A percentile compares a stretch with the other conserved stretches of the same genome.
Conservation (phyloP, 176 grass and related monocot genomes). For the Tillandsia leiboldiana region DNA sequence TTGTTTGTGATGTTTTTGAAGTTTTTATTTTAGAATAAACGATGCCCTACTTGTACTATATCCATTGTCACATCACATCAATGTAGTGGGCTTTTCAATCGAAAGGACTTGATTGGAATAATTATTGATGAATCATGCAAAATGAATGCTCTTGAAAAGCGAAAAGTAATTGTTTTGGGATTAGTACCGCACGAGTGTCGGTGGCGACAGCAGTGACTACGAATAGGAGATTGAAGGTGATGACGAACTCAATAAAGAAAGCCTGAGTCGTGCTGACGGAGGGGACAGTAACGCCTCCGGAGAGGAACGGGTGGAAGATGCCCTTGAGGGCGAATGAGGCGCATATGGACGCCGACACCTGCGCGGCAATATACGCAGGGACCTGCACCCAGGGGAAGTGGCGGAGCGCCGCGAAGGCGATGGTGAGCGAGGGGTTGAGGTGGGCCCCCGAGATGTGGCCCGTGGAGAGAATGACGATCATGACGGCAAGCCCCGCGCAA, state of each 20-base stretch:
- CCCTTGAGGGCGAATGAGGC: conserved; percentile 89
- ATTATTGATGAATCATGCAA: background rate
- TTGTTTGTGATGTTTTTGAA: too few species aligned
- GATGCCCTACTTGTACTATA: too few species aligned
- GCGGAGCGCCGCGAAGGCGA: conserved; percentile 81
- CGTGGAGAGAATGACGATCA: conserved; percentile 80
- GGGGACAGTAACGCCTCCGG: conserved; percentile 88
- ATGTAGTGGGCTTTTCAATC: too few species aligned
- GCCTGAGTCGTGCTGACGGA: conserved; percentile 79
- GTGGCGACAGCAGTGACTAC: conserved; percentile 97
- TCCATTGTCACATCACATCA: too few species aligned
- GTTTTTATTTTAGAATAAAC: too few species aligned
- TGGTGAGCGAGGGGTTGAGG: conserved; percentile 88
- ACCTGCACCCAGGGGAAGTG: conserved; percentile 97
- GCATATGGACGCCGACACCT: conserved; percentile 82
- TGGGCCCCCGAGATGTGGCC: conserved; percentile 96
- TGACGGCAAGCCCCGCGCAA: conserved; percentile 73
- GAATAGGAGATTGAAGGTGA: conserved; percentile 92
- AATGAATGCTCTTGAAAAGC: too few species aligned
- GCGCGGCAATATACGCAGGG: conserved; percentile 63
- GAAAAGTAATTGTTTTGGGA: too few species aligned
- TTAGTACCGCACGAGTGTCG: conserved; percentile 63
- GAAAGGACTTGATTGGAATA: too few species aligned
- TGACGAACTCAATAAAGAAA: conserved; percentile 96
- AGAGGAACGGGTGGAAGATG: conserved; percentile 90